Evolutionary conservation across 192 early-diverging fungal genomes (phyloP).

Genomic region (Backusella sp.): DNA sequence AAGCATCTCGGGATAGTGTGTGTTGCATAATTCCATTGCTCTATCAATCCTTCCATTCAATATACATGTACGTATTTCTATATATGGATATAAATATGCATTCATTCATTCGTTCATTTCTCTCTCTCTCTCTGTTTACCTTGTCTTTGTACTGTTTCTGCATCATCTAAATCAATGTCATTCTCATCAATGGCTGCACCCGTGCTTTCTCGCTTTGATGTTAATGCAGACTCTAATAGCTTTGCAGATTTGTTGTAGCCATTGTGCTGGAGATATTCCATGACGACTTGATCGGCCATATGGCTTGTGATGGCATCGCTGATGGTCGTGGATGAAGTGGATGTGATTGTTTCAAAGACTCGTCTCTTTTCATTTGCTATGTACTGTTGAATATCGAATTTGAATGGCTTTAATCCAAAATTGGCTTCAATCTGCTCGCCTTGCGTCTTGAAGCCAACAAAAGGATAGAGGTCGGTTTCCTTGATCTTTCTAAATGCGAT

Average conservation of each 20-base stretch:
- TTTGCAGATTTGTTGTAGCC: slow-evolving; percentile 43
- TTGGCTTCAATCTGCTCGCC: slow-evolving; percentile 57
- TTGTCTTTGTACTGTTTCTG: slow-evolving; percentile 15
- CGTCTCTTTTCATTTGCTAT: slow-evolving; percentile 13
- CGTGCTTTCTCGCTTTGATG: not conserved
- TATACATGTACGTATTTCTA: slow-evolving; percentile 53
- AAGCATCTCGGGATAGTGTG: slow-evolving; percentile 69
- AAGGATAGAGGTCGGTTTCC: slow-evolving; percentile 44
- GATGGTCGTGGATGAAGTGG: not conserved
- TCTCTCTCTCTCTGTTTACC: not conserved
- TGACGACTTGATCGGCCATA: not conserved
- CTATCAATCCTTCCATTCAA: slow-evolving; percentile 71
- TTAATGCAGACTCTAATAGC: slow-evolving; percentile 42
- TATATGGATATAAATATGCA: not conserved
- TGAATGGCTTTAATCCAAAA: slow-evolving; percentile 60
- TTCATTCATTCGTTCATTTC: not conserved
- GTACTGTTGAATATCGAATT: slow-evolving; percentile 57
- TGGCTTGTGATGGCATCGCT: not conserved
- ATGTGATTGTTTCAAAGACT: not conserved
- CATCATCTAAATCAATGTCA: not conserved
- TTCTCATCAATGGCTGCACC: not conserved
- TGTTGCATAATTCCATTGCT: slow-evolving; percentile 66
- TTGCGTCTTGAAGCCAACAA: slow-evolving; percentile 59
- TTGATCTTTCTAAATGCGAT: slow-evolving; percentile 29
- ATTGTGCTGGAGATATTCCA: not conserved